A percentile compares a stretch with the other conserved stretches of the same genome.
Conservation (phyloP, 108 stramenopile species). For the Nitzschia palea region DNA sequence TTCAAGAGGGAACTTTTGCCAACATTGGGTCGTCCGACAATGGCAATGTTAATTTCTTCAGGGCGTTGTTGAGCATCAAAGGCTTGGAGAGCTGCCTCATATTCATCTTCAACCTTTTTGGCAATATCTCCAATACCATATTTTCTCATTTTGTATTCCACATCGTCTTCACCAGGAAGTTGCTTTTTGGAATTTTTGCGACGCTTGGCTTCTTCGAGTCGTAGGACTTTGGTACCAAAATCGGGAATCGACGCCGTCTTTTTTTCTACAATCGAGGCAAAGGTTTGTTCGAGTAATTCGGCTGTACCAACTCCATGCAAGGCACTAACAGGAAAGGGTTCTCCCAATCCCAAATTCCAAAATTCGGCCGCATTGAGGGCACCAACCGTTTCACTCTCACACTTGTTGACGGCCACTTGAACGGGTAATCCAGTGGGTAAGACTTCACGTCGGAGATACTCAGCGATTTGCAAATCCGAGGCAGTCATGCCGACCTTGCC, state of each 20-base stretch:
- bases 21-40: slow-evolving; percentile 97
- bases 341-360: slow-evolving; percentile 95
- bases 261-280: slow-evolving; percentile 74
- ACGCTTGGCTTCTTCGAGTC: slow-evolving; percentile 63
- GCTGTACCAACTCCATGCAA: slow-evolving; percentile 96
- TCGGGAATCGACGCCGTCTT: slow-evolving; percentile 59
- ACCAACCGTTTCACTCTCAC: slow-evolving; percentile 87
- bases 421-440: slow-evolving; percentile 74
- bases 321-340: slow-evolving; percentile 93
- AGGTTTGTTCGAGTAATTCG: slow-evolving; percentile 88
- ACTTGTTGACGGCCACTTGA: slow-evolving; percentile 94
- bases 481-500: slow-evolving; percentile 81
- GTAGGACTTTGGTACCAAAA: slow-evolving; percentile 81
- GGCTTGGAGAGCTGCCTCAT: slow-evolving; percentile 73
- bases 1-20: slow-evolving; percentile 96
- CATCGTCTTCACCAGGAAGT: slow-evolving; percentile 78
- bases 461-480: slow-evolving; percentile 86
- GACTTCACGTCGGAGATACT: slow-evolving; percentile 86
- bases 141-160: slow-evolving; percentile 64
- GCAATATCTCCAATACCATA: slow-evolving; percentile 68
- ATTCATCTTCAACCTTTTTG: slow-evolving; percentile 61
- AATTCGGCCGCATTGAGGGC: slow-evolving; percentile 85
- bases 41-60: slow-evolving; percentile 91
- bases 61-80: slow-evolving; percentile 69
- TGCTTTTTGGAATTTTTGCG: slow-evolving; percentile 59